phyloP scores from a whole-genome alignment of 176 grass and related monocot genomes.

The Puya raimondii region DNA sequence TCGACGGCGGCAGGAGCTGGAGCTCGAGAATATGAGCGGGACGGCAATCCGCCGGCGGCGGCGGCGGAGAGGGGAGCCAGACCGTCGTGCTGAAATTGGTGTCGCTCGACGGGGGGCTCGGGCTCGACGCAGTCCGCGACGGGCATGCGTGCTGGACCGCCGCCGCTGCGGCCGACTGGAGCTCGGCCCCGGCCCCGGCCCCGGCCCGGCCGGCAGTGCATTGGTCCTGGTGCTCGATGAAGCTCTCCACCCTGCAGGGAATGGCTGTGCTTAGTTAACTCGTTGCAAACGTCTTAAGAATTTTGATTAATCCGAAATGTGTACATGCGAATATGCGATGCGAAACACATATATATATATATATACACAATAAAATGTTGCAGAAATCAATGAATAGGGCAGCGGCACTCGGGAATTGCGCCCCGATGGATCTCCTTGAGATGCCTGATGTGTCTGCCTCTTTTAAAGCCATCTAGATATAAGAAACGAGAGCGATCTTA shows the following conservation, averaged over 20 bases:
- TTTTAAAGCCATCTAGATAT: no score
- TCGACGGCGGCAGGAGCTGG: slow-evolving; percentile 17
- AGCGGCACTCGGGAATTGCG: no score
- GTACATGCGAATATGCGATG: no score
- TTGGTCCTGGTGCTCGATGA: slow-evolving; percentile 25
- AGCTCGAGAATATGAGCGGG: slow-evolving; percentile 3
- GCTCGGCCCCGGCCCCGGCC: not conserved
- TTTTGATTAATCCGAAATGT: no score
- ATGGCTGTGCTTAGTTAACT: no score
- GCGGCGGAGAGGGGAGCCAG: slow-evolving; percentile 1
- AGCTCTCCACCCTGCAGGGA: slow-evolving; percentile 19
- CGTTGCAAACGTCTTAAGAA: no score
- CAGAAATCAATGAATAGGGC: no score
- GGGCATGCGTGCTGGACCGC: slow-evolving; percentile 3
- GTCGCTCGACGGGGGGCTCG: slow-evolving; percentile 17
- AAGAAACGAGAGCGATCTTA: no score
- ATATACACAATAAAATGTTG: no score
- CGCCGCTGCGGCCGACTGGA: not conserved
- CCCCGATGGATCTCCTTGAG: no score
- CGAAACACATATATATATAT: no score
- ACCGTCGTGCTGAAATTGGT: slow-evolving; percentile 7
- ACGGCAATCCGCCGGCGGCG: not conserved
- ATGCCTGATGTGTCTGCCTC: no score
- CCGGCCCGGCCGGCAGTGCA: slow-evolving; percentile 10
- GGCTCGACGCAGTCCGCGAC: slow-evolving; percentile 21